phyloP scores from a whole-genome alignment of 495 filamentous ascomycete species.

The Podospora tetraspora region DNA sequence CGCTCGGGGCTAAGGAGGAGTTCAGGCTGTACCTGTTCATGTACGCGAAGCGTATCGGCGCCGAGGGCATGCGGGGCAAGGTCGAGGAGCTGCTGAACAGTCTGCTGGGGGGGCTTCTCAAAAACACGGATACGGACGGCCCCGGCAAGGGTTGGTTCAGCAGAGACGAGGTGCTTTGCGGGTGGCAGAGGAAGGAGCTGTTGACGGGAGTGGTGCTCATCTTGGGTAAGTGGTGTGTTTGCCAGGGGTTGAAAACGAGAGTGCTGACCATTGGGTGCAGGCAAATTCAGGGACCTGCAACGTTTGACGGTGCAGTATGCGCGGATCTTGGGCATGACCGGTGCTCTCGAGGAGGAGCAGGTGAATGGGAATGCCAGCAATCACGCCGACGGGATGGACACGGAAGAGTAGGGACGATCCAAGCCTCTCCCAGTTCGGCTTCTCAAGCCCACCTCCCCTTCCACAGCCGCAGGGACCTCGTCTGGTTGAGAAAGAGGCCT shows the following conservation, averaged over 20 bases:
- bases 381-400: conserved; percentile 21
- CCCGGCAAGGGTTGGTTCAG: conserved; percentile 49
- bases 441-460: background rate
- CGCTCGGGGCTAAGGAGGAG: conserved; percentile 80
- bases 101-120: conserved; percentile 66
- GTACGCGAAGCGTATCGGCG: conserved; percentile 92
- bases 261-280: conserved; percentile 46
- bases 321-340: conserved; percentile 61
- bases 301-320: conserved; percentile 88
- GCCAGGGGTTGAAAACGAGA: background rate
- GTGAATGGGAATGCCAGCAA: conserved; percentile 5
- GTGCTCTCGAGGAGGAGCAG: conserved; percentile 42
- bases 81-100: conserved; percentile 85
- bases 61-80: conserved; percentile 78
- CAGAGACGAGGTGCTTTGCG: conserved; percentile 66
- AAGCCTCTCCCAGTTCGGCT: background rate
- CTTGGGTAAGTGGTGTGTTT: conserved; percentile 63
- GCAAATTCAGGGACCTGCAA: conserved; percentile 90
- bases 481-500: background rate
- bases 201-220: conserved; percentile 86
- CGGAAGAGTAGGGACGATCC: conserved; percentile 16
- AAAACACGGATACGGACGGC: conserved; percentile 43
- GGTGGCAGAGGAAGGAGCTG: conserved; percentile 80
- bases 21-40: conserved; percentile 88
- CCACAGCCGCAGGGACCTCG: background rate